Evolutionary conservation across 305 asterid species (phyloP).

Genomic region (Solanum hybrid): DNA sequence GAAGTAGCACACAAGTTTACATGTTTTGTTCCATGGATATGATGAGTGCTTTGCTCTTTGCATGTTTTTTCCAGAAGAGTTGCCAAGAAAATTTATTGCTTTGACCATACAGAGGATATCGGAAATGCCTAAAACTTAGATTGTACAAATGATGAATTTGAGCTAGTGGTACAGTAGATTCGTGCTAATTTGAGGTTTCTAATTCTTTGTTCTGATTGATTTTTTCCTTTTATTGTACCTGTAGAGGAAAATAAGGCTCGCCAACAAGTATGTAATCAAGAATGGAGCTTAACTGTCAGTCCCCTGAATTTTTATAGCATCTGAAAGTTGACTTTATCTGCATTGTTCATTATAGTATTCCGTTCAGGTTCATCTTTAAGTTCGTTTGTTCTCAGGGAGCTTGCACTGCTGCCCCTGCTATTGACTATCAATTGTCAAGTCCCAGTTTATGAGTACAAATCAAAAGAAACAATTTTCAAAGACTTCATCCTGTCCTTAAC

Average conservation of each 20-base stretch:
- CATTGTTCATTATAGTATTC: background rate
- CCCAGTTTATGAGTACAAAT: background rate
- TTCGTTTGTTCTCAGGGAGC: background rate
- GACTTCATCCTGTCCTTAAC: background rate
- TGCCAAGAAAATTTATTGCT: background rate
- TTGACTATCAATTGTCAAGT: background rate
- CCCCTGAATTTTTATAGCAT: background rate
- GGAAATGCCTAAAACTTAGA: background rate
- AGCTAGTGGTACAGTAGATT: background rate
- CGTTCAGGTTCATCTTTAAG: background rate
- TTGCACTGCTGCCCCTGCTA: background rate
- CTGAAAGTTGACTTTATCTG: background rate
- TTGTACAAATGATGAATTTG: background rate
- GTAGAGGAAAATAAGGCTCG: background rate
- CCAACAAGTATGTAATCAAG: background rate
- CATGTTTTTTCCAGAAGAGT: background rate
- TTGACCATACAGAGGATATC: background rate
- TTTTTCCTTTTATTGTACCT: background rate
- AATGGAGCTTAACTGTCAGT: background rate
- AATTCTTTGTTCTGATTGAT: background rate
- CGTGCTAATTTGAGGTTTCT: background rate
- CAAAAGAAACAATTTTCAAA: background rate
- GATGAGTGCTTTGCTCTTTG: background rate
- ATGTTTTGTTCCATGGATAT: background rate
- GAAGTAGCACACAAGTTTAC: background rate